Evolutionary conservation across 768 basidiomycete species (phyloP), one percentile per base, ranked within the genome.

Genomic region (Melanogaster broomeanus): DNA sequence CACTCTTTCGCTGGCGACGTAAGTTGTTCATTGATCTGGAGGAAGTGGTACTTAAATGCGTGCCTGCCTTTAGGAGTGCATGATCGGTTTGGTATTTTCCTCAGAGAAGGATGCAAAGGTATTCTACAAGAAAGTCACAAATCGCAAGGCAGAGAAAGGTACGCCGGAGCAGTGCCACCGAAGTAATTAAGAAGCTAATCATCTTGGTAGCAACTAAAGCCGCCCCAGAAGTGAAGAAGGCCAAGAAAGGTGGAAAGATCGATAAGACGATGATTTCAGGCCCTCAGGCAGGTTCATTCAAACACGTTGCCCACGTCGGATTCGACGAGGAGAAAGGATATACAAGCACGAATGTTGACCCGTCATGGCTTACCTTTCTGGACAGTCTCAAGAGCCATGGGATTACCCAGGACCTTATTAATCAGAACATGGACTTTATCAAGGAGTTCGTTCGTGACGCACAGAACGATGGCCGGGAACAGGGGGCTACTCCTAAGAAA

Each of bases 221-320:
- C 12, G 68, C 76, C 0, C 45, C 70, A 8, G 75, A 77, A 46
- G 83, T 83, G 65, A 85, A 83, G 71, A 82, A 80, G 50, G 57
- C 70, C 3, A 65, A 72, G 44, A 85, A 84, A 56, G 82, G 83
- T 7, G 88, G 90, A 42, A 88, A 85, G 68, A 90, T 98, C 51
- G 88, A 96, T 74, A 98, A 97, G 69, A 88, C 91, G 1, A 82
- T 88, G 77, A 98, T 98, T 43, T 94, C 93, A 11, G 88, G 77
- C 0, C 95, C 94, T 2, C 81, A 84, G 4, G 67, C 74, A 1
- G 85, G 85, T 13, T 87, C 87, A 8, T 98, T 98, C 74, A 79
- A 82, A 51, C 95, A 98, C 63, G 79, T 97, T 39, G 93, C 89
- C 1, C 95, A 98, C 65, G 96, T 99, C 90, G 95, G 94, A 12